These are phyloP conservation scores for Seiridium unicorne DNA, from an alignment of 2,329 filamentous ascomycete genomes.

Conservation along the genomic window DNA sequence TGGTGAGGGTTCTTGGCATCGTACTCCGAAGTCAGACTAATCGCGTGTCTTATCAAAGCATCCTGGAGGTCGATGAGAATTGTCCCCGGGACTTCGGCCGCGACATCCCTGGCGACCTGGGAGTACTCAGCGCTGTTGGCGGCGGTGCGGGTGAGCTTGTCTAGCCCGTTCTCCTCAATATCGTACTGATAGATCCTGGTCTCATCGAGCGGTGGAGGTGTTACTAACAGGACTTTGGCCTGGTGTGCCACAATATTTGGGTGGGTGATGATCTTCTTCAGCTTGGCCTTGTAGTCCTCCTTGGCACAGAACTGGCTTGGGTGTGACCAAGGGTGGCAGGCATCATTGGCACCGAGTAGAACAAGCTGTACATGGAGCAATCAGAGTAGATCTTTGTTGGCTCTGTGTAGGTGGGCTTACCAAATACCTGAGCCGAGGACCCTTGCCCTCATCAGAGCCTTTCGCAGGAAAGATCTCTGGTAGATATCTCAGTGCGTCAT, in stretches of 20 bases:
- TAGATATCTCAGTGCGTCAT: conserved; percentile 68
- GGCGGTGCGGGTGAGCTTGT: conserved; percentile 40
- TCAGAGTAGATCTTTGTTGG: no score
- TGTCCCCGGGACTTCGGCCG: conserved; percentile 64
- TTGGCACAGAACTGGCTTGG: conserved; percentile 76
- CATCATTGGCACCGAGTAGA: conserved; percentile 90
- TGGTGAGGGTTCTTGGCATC: conserved; percentile 29
- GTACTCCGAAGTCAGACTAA: conserved; percentile 43
- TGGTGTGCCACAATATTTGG: conserved; percentile 66
- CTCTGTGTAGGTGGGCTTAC: conserved; percentile 38
- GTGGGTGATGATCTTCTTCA: conserved; percentile 71
- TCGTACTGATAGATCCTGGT: conserved; percentile 57
- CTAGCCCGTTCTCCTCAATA: conserved; percentile 40
- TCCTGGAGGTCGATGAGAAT: conserved; percentile 78
- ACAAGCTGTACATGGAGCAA: conserved; percentile 53
- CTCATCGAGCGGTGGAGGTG: conserved; percentile 81
- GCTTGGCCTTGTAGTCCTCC: conserved; percentile 71
- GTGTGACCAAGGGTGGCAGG: conserved; percentile 61
- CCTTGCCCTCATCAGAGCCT: conserved; percentile 39
- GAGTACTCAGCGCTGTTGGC: conserved; percentile 56
- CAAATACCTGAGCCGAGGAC: conserved; percentile 64
- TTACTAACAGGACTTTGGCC: conserved; percentile 73
- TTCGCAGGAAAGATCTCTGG: conserved; percentile 68
- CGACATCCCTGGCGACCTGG: conserved; percentile 62
- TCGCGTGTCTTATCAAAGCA: conserved; percentile 71